Conservation (phyloP, 768 basidiomycete genomes). For the Tephrocybe sp. region DNA sequence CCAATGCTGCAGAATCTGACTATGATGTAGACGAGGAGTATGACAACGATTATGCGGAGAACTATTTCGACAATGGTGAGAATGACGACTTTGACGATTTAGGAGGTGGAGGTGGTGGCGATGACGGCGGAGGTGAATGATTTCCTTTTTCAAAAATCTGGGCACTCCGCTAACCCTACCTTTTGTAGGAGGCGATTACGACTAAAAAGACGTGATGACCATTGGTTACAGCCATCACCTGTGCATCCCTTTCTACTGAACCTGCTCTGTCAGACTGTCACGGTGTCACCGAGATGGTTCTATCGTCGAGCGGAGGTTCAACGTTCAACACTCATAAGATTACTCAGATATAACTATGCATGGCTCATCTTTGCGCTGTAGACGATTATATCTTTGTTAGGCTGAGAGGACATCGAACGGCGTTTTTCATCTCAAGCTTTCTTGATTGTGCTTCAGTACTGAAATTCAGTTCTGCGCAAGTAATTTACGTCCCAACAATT, state of each 20-base stretch:
- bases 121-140: constrained; percentile 53
- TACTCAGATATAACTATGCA: no score
- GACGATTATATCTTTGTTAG: no score
- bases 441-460: no score
- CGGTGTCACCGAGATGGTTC: no score
- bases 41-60: constrained; percentile 87
- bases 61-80: constrained; percentile 91
- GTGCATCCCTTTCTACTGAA: neutral
- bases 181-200: constrained; percentile 12
- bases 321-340: no score
- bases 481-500: no score
- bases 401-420: no score
- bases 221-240: neutral
- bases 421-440: no score
- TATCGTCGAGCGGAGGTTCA: no score
- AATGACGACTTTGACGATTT: constrained; percentile 77
- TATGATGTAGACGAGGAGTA: constrained; percentile 90
- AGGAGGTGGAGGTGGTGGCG: constrained; percentile 68
- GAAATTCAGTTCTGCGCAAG: no score
- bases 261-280: no score
- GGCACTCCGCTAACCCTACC: neutral
- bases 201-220: neutral
- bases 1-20: constrained; percentile 64
- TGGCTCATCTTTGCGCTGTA: no score
- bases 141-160: neutral